A percentile compares a stretch with the other conserved stretches of the same genome.
phyloP scores from a whole-genome alignment of 1,139 yeast genomes.

The Tardiomyces blankii region DNA sequence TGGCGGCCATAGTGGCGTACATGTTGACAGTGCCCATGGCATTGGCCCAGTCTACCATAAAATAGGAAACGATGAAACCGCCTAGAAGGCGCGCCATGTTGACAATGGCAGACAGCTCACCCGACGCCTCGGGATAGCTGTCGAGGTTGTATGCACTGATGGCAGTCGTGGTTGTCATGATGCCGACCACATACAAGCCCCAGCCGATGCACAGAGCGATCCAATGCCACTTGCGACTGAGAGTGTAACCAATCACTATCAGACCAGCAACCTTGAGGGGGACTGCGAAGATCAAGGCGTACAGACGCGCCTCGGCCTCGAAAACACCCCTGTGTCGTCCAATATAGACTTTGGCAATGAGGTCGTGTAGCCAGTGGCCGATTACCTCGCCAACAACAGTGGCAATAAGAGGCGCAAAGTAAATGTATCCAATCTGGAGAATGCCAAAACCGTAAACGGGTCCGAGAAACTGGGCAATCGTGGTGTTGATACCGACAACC shows the following conservation, averaged over 20 bases:
- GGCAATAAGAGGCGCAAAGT: background rate
- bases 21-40: background rate
- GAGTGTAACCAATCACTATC: background rate
- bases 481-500: background rate
- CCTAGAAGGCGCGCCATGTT: background rate
- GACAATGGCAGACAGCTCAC: background rate
- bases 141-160: background rate
- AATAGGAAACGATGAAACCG: background rate
- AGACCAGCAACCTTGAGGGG: background rate
- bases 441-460: background rate
- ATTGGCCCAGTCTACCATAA: background rate
- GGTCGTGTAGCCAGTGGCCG: background rate
- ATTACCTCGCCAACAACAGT: background rate
- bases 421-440: background rate
- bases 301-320: background rate
- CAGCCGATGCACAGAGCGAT: background rate
- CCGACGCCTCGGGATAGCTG: background rate
- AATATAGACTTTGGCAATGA: background rate
- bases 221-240: background rate
- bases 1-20: background rate
- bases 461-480: background rate
- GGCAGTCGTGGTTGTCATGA: background rate
- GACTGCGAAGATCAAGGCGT: background rate
- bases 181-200: background rate
- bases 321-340: background rate